Percentiles rank a stretch among this genome's conserved stretches.
Evolutionary conservation across 1,284 basidiomycete genomes (phyloP).

Genomic region (Fomitopsis palustris): DNA sequence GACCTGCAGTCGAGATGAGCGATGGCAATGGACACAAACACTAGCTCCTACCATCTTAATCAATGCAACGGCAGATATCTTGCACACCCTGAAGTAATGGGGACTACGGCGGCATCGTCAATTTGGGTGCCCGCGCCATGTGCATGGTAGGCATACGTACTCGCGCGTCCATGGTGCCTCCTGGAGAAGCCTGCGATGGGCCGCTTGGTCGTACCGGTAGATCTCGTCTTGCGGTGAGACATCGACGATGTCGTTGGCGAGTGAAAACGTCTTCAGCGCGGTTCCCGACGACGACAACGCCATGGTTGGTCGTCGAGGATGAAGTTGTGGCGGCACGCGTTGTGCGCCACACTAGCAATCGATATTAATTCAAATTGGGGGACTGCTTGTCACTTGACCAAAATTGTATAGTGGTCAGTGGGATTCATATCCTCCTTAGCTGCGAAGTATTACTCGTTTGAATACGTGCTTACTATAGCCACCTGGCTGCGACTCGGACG

Average conservation of each 20-base stretch:
- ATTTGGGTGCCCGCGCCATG: not conserved
- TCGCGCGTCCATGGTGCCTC: constrained; percentile 87
- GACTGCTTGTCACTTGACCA: no score
- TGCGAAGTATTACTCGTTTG: no score
- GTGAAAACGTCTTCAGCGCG: constrained; percentile 80
- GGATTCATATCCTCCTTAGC: no score
- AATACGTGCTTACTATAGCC: no score
- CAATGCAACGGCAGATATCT: constrained; percentile 6
- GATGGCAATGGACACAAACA: not conserved
- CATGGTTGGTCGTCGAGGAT: constrained; percentile 16
- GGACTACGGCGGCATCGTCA: constrained; percentile 9
- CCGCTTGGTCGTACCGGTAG: constrained; percentile 75
- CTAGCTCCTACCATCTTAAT: constrained; percentile 88
- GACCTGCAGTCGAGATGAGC: constrained; percentile 95
- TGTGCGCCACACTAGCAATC: not conserved
- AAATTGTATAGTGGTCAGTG: no score
- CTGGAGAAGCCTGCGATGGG: constrained; percentile 67
- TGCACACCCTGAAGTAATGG: constrained; percentile 14
- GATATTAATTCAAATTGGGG: no score
- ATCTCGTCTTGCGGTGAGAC: constrained; percentile 76
- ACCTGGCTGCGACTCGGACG: no score
- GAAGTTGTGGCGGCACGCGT: not conserved
- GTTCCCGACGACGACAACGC: constrained; percentile 35
- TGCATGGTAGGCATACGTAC: constrained; percentile 37
- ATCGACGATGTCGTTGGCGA: constrained; percentile 77